Evolutionary conservation across 208 protist species (phyloP), one percentile per base, ranked within the genome.

Genomic region (Phytomonas sp.): DNA sequence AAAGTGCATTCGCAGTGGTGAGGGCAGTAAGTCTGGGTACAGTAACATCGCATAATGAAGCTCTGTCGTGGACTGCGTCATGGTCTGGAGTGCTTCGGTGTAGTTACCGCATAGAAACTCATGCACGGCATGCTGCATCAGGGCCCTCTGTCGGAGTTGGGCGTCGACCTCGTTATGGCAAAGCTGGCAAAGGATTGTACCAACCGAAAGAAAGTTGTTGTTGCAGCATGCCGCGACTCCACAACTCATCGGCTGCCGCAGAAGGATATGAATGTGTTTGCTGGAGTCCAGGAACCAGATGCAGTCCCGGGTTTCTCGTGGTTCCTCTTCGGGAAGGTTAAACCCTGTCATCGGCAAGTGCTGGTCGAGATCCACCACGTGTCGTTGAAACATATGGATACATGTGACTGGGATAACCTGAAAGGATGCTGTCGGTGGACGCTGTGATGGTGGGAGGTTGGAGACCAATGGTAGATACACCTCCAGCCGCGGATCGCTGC

Each of bases 381-480:
- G 67, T 56, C 80, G 75, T 59, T 83, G 82, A 42, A 82, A 76
- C 6, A 88, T 37, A 16, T 59, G 60, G 7, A 30, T 29, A 14
- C 67, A 30, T 8, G 60, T 70, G 12, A 81, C 26, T 6, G 63
- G 60, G 42, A 76, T 52, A 19, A 32, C 67, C 66, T 77, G 73
- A 23, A 67, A 77, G 64, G 64, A 70, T 63, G 19, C 69, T 66
- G 40, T 40, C 34, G 30, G 7, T 59, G 29, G 36, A 37, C 40
- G 63, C 32, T 14, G 45, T 10, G 65, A 42, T 40, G 37, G 61
- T 37, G 34, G 63, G 1, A 77, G 62, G 4, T 76, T 81, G 23
- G 73, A 81, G 40, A 88, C 71, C 29, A 90, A 76, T 1, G 88
- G 88, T 37, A 93, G 49, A 14, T 78, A 77, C 60, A 93, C 77